Evolutionary conservation across 2,329 filamentous ascomycete species (phyloP).

Genomic region (Xenosphaeropsis pyriputrescens): DNA sequence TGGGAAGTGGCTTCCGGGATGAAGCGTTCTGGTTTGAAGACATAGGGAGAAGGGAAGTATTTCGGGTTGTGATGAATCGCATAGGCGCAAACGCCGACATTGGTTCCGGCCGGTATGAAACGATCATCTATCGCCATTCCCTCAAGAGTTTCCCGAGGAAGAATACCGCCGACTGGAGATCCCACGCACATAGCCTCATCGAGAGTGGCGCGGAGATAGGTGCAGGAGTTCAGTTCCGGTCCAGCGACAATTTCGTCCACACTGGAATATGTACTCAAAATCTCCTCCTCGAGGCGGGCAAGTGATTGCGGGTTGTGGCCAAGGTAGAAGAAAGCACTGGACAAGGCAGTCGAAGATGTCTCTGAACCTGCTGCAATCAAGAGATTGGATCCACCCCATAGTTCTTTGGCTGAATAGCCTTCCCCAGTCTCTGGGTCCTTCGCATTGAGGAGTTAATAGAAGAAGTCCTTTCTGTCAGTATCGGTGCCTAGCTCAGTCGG

Average conservation of each 20-base stretch:
- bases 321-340: conserved; percentile 24
- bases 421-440: conserved; percentile 54
- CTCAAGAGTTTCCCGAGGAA: conserved; percentile 12
- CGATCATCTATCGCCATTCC: conserved; percentile 13
- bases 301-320: conserved; percentile 16
- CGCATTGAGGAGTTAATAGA: conserved; percentile 59
- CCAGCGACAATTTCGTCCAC: conserved; percentile 19
- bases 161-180: conserved; percentile 10
- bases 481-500: conserved; percentile 49
- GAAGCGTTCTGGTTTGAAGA: conserved; percentile 30
- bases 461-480: conserved; percentile 53
- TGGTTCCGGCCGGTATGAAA: conserved; percentile 22
- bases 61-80: conserved; percentile 26
- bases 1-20: conserved; percentile 14
- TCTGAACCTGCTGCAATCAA: conserved; percentile 18
- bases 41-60: conserved; percentile 25
- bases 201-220: conserved; percentile 26
- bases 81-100: conserved; percentile 27
- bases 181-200: conserved; percentile 17
- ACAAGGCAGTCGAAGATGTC: conserved; percentile 22
- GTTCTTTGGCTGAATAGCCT: conserved; percentile 19
- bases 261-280: conserved; percentile 7
- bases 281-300: conserved; percentile 14
- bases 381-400: conserved; percentile 10
- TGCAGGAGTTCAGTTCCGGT: conserved; percentile 16